Conservation (phyloP, 768 basidiomycete genomes). For the Rhizopogon vulgaris region DNA sequence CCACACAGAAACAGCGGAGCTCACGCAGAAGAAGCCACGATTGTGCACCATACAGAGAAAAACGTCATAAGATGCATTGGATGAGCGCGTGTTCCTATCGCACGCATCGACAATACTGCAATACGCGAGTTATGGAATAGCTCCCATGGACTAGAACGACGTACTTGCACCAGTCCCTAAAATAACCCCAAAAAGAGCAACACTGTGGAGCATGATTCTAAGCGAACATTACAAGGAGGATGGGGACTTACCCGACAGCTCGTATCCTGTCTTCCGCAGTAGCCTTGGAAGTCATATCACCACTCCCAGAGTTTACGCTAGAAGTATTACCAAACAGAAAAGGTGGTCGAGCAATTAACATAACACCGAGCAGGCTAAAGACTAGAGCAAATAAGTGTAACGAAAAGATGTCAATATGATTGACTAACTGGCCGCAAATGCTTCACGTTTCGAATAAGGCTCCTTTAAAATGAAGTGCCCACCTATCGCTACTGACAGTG, state of each 20-base stretch:
- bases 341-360: conserved; percentile 75
- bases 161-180: conserved; percentile 66
- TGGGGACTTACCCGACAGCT: conserved; percentile 45
- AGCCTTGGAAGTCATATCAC: conserved; percentile 7
- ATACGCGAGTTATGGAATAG: background rate
- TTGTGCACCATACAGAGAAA: conserved; percentile 54
- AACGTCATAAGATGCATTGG: conserved; percentile 66
- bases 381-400: conserved; percentile 26
- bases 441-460: conserved; percentile 45
- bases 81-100: conserved; percentile 72
- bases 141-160: conserved; percentile 17
- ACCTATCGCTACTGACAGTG: conserved; percentile 55
- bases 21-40: conserved; percentile 10
- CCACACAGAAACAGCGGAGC: background rate
- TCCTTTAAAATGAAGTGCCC: conserved; percentile 63
- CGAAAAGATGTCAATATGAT: background rate
- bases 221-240: background rate
- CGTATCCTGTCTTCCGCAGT: conserved; percentile 38
- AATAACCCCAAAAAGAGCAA: conserved; percentile 59
- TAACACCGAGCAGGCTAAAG: conserved; percentile 65
- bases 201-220: conserved; percentile 26
- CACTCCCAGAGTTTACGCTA: background rate
- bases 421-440: conserved; percentile 43
- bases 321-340: conserved; percentile 54
- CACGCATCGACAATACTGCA: conserved; percentile 48